Percentiles rank a stretch among this genome's conserved stretches.
Conservation (phyloP, 257 asterid genomes). For the Mentha longifolia region DNA sequence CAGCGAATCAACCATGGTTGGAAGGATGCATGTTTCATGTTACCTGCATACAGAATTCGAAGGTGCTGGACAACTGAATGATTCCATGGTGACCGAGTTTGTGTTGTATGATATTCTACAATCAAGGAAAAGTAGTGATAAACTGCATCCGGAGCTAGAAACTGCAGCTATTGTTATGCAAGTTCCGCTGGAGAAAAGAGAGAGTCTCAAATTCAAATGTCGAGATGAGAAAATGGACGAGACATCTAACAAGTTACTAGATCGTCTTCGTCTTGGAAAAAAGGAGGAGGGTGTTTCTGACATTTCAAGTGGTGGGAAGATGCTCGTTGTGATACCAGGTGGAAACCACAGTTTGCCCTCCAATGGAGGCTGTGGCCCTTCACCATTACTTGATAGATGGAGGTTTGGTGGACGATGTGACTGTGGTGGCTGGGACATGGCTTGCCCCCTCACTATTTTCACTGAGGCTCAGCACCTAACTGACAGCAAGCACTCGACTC, state of each 20-base stretch:
- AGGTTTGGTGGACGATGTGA: conserved; percentile 91
- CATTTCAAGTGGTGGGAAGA: conserved; percentile 35
- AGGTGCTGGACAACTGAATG: conserved; percentile 44
- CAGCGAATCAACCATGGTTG: conserved; percentile 56
- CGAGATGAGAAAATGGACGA: conserved; percentile 44
- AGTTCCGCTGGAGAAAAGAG: conserved; percentile 71
- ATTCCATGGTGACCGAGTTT: conserved; percentile 76
- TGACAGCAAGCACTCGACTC: conserved; percentile 45
- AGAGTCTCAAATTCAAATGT: conserved; percentile 60
- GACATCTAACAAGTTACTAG: conserved; percentile 43
- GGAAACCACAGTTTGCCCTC: conserved; percentile 79
- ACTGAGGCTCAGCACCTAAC: conserved; percentile 39
- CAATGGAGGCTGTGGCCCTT: conserved; percentile 60
- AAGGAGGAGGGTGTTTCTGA: conserved; percentile 32
- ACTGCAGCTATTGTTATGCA: conserved; percentile 70
- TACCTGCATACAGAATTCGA: conserved; percentile 51
- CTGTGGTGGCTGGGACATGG: conserved; percentile 99
- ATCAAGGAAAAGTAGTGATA: conserved; percentile 44
- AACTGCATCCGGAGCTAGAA: conserved; percentile 63
- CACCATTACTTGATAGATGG: conserved; percentile 84
- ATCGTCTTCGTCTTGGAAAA: conserved; percentile 30
- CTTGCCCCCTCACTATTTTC: conserved; percentile 72
- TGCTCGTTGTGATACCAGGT: conserved; percentile 78
- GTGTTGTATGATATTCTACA: conserved; percentile 56
- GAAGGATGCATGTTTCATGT: conserved; percentile 78